Base-by-base conservation (phyloP, 306 rosid genomes). In the Mimosa pudica region DNA sequence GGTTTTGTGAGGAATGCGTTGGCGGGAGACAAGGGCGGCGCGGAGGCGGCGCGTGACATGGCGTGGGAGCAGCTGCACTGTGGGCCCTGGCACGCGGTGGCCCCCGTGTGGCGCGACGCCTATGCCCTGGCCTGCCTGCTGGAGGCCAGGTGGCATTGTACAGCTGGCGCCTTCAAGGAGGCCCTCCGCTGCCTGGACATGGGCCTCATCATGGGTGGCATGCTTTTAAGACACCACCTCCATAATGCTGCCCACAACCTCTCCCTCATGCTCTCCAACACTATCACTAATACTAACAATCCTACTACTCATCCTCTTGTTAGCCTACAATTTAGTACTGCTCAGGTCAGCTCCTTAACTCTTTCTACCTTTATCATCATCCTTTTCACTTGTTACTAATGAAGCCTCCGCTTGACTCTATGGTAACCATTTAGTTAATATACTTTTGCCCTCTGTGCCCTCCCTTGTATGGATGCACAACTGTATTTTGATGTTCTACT, bases 11-110 rank as follows among this genome's bases (percentile, higher is more conserved):
- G 91, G 61, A 91, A 91, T 93, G 96, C 89, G 7, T 12, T 89
- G 8, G 63, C 83, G 69, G 96, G 96, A 0, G 98, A 93, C 78
- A n/a, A 84, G 54, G 81, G 89, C 0, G 96, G 94, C 0, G 98
- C 98, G 2, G 98, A 91, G 88, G 93, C 94, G 3, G 91, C 92
- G 8, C 46, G 86, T 6, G 98, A 95, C 81, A 90, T 95, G 96
- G 98, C 99, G 16, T 95, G 97, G 99, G 99, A 95, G 88, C 98
- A 95, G 86, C 99, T 95, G 0, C 99, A 95, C 90, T 93, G 94
- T 1, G 99, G 98, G 0, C 99, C 99, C 4, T 90, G 98, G 98
- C 88, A 91, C 87, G 93, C 98, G 7, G 97, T 95, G 66, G 76
- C 87, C 16, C 98, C 98, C 4, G 92, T 90, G 54, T 95, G 97